Conservation (phyloP, 2,329 filamentous ascomycete species). For the Claviceps paspali region DNA sequence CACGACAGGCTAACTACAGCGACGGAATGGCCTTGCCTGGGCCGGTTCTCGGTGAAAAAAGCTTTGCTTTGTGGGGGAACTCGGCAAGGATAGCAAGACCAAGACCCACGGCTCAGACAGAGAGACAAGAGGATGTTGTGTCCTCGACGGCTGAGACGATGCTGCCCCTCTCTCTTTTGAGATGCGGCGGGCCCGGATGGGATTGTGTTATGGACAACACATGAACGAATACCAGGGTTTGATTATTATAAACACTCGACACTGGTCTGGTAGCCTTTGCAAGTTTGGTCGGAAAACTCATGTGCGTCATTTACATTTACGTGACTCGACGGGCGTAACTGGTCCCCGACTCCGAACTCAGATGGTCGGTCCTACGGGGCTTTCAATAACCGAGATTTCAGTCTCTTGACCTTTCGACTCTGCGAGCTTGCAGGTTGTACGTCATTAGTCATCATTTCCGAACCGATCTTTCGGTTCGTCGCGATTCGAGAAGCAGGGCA, state of each 20-base stretch:
- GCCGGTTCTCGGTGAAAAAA: neutral
- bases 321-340: slow-evolving; percentile 4
- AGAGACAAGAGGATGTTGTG: neutral
- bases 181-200: no score
- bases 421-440: no score
- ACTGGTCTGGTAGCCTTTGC: no score
- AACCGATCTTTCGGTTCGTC: neutral
- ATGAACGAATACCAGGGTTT: no score
- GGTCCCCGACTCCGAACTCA: slow-evolving; percentile 3
- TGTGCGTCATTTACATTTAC: no score
- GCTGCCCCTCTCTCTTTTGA: neutral
- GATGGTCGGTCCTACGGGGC: neutral
- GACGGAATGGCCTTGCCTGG: neutral
- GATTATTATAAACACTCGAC: no score
- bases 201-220: no score
- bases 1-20: no score
- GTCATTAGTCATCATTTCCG: neutral
- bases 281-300: no score
- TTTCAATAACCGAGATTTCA: slow-evolving; percentile 1
- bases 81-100: no score
- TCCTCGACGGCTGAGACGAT: neutral
- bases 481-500: no score
- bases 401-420: neutral
- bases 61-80: neutral
- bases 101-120: no score